phyloP scores from a whole-genome alignment of 257 asterid species.

The Verbena officinalis region DNA sequence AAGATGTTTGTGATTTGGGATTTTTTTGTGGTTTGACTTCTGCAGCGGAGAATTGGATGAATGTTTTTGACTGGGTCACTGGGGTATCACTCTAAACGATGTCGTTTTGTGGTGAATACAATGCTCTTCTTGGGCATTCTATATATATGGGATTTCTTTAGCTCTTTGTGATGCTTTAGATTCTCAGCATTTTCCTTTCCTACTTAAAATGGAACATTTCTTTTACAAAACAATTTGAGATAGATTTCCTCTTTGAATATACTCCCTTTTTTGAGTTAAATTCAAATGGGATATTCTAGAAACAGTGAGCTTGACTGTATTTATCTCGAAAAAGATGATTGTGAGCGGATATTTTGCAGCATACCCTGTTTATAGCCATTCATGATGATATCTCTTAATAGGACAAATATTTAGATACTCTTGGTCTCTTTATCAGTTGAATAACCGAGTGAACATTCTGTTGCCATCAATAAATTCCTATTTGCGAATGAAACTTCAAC shows the following conservation, averaged over 20 bases:
- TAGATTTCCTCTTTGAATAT: background rate
- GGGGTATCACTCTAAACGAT: background rate
- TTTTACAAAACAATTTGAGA: no score
- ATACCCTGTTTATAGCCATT: background rate
- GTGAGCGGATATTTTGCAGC: slow-evolving; percentile 14
- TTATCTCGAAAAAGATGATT: slow-evolving; percentile 1
- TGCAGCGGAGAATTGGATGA: slow-evolving; percentile 24
- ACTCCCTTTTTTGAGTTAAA: background rate
- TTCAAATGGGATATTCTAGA: background rate
- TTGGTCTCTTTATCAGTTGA: background rate
- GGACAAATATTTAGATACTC: background rate
- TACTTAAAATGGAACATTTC: background rate
- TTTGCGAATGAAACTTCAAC: background rate
- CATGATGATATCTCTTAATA: background rate
- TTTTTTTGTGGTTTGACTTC: slow-evolving; percentile 30
- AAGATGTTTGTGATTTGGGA: slow-evolving; percentile 26
- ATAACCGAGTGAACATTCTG: background rate
- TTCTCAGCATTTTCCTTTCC: slow-evolving; percentile 1
- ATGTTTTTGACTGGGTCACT: slow-evolving; percentile 22
- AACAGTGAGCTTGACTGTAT: background rate
- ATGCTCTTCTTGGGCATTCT: background rate
- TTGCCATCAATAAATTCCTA: background rate
- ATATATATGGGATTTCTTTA: background rate
- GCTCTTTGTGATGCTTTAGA: slow-evolving; percentile 12
- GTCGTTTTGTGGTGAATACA: slow-evolving; percentile 7